Evolutionary conservation across 1,139 yeast species (phyloP), one percentile per base, ranked within the genome.

Genomic region (Taphrina sp.): DNA sequence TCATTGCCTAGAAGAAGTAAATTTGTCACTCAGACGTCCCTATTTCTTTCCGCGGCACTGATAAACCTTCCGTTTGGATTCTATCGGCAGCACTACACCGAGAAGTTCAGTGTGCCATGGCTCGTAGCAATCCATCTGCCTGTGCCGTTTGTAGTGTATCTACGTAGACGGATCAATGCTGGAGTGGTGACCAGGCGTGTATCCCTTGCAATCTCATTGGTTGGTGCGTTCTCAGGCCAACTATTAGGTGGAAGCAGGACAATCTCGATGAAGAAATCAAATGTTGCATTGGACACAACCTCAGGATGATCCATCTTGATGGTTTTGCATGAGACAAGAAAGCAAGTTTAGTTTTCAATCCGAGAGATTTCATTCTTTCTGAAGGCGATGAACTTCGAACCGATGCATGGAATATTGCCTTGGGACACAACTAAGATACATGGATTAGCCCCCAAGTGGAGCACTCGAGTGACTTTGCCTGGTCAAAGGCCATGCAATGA

Each of bases 71-170:
- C 52, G 5, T 45, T 36, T 16, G 52, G 52, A 41, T 10, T 12
- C 17, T 23, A 23, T n/a, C 20, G 31, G 22, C 23, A 35, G 42
- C 31, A 36, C 7, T 23, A 29, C 16, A 45, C 52, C 12, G 52
- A 45, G 14, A 45, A 35, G 34, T 45, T 45, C 24, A 45, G 42
- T 26, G 5, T 45, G 16, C 34, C 52, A n/a, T 45, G 52, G 52
- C 35, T 45, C 19, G 16, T 45, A 28, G 52, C 52, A 3, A 26
- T 45, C 2, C 52, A 45, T 36, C 42, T 42, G 16, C 42, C 52
- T 1, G 37, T 45, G 3, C 52, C 52, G 1, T 5, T 45, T 8
- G 52, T 45, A 7, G 42, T 45, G 28, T 3, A 4, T 22, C 47
- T 43, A 8, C 29, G 47, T 17, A 8, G 28, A n/a, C 20, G 29